Percentiles rank a stretch among this genome's conserved stretches.
Evolutionary conservation across 1,284 basidiomycete genomes (phyloP).

Genomic region (Puccinia horiana): DNA sequence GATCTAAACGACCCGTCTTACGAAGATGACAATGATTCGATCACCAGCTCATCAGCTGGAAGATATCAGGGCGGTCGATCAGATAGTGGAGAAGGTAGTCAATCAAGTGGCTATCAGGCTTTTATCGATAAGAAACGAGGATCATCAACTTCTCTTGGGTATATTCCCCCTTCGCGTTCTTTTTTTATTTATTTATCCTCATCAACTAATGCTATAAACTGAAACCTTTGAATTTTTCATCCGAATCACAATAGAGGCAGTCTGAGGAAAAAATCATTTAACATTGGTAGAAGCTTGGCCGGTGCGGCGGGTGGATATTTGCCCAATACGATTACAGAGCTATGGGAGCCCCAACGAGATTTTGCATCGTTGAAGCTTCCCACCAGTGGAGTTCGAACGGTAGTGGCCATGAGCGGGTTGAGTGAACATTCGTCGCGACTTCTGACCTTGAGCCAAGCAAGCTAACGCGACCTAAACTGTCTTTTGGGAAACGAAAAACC

Average conservation of each 20-base stretch:
- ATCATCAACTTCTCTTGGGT: slow-evolving; percentile 48
- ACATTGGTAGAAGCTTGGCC: slow-evolving; percentile 76
- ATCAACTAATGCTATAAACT: slow-evolving; percentile 10
- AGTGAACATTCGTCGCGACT: background rate
- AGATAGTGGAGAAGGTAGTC: slow-evolving; percentile 49
- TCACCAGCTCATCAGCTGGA: slow-evolving; percentile 51
- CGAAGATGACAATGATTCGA: slow-evolving; percentile 38
- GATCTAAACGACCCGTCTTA: slow-evolving; percentile 45
- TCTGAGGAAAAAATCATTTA: slow-evolving; percentile 72
- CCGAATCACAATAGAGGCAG: slow-evolving; percentile 64
- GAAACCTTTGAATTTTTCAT: background rate
- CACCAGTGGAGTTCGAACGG: slow-evolving; percentile 66
- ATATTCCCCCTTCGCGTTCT: slow-evolving; percentile 23
- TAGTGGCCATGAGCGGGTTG: slow-evolving; percentile 53
- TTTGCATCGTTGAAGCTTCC: slow-evolving; percentile 90
- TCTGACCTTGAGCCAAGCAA: slow-evolving; percentile 7
- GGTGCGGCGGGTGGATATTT: slow-evolving; percentile 84
- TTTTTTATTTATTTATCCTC: background rate
- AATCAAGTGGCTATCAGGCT: slow-evolving; percentile 58
- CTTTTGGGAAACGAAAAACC: background rate
- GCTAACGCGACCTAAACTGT: background rate
- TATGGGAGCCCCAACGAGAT: slow-evolving; percentile 95
- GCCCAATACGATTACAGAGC: slow-evolving; percentile 84
- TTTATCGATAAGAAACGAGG: slow-evolving; percentile 57
- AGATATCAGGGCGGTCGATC: slow-evolving; percentile 50